phyloP scores from a whole-genome alignment of 2,329 filamentous ascomycete genomes.

The Scopulariopsis brevicaulis region DNA sequence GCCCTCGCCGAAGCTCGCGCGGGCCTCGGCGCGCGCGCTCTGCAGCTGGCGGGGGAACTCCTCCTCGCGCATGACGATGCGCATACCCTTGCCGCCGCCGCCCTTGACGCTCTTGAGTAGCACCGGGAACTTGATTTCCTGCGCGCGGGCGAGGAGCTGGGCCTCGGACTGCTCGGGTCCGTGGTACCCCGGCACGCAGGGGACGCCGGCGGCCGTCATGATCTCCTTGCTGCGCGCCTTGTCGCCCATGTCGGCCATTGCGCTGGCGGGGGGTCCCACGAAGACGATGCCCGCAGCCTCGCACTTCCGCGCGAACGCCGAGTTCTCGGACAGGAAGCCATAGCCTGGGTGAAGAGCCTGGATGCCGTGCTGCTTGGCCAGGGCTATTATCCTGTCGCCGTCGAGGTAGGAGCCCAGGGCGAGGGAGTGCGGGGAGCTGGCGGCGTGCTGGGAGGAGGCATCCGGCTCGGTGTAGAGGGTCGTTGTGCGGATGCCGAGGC shows the following conservation, averaged over 20 bases:
- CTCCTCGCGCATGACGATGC: conserved; percentile 55
- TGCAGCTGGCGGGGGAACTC: conserved; percentile 62
- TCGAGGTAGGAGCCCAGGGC: conserved; percentile 88
- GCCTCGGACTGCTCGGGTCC: conserved; percentile 65
- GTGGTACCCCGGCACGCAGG: conserved; percentile 94
- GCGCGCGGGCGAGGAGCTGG: conserved; percentile 55
- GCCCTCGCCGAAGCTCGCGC: conserved; percentile 70
- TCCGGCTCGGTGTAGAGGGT: conserved; percentile 94
- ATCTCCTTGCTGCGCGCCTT: conserved; percentile 92
- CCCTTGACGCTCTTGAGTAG: conserved; percentile 72
- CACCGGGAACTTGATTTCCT: conserved; percentile 57
- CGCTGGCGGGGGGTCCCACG: conserved; percentile 77
- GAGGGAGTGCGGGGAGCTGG: conserved; percentile 71
- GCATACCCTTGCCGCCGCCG: conserved; percentile 77
- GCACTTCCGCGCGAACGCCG: conserved; percentile 78
- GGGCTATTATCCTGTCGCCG: conserved; percentile 79
- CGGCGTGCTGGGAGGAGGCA: conserved; percentile 74
- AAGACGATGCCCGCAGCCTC: conserved; percentile 86
- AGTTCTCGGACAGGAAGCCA: conserved; percentile 91
- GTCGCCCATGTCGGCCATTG: conserved; percentile 84
- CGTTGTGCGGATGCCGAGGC: conserved; percentile 84
- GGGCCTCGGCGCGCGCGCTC: conserved; percentile 64
- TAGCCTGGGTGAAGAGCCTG: conserved; percentile 93
- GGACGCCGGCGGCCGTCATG: conserved; percentile 89
- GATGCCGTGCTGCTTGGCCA: conserved; percentile 78